Percentiles rank a stretch among this genome's conserved stretches.
Evolutionary conservation across 768 basidiomycete genomes (phyloP).

Genomic region (Amanita thiersii): DNA sequence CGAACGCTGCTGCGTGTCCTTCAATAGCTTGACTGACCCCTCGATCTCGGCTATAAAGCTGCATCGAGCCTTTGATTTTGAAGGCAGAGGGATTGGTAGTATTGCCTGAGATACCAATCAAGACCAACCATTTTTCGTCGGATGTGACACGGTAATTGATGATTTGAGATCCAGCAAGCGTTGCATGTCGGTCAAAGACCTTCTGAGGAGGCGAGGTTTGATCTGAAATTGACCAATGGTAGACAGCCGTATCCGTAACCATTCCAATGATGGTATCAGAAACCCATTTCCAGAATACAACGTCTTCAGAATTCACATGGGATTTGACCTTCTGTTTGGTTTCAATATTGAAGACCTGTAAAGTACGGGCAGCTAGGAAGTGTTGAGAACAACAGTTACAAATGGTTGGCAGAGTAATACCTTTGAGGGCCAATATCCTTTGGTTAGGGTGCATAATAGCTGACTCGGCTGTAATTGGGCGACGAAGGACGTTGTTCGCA

Average conservation of each 20-base stretch:
- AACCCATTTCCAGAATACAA: slow-evolving; percentile 99
- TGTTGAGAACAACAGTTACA: slow-evolving; percentile 11
- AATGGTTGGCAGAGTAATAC: slow-evolving; percentile 26
- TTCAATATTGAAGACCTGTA: slow-evolving; percentile 98
- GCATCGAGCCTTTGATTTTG: slow-evolving; percentile 99
- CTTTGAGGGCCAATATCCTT: slow-evolving; percentile 95
- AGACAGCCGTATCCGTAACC: slow-evolving; percentile 90
- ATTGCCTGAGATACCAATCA: slow-evolving; percentile 92
- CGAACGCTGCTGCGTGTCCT: slow-evolving; percentile 96
- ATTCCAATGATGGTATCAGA: slow-evolving; percentile 86
- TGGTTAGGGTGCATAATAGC: slow-evolving; percentile 97
- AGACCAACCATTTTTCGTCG: slow-evolving; percentile 96
- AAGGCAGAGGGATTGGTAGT: slow-evolving; percentile 90
- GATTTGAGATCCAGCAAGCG: slow-evolving; percentile 91
- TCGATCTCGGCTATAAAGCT: slow-evolving; percentile 88
- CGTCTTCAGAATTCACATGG: slow-evolving; percentile 87
- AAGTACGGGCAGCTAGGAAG: slow-evolving; percentile 76
- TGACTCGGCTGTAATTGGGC: slow-evolving; percentile 96
- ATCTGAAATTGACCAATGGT: slow-evolving; percentile 82
- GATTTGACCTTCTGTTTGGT: slow-evolving; percentile 97
- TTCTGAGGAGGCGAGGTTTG: slow-evolving; percentile 77
- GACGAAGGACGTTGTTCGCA: slow-evolving; percentile 92
- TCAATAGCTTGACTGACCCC: slow-evolving; percentile 97
- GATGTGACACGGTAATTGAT: slow-evolving; percentile 93
- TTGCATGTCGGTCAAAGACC: slow-evolving; percentile 93